Evolutionary conservation across 805 yeast species (phyloP), one percentile per base, ranked within the genome.

Genomic region (Candida quercuum): DNA sequence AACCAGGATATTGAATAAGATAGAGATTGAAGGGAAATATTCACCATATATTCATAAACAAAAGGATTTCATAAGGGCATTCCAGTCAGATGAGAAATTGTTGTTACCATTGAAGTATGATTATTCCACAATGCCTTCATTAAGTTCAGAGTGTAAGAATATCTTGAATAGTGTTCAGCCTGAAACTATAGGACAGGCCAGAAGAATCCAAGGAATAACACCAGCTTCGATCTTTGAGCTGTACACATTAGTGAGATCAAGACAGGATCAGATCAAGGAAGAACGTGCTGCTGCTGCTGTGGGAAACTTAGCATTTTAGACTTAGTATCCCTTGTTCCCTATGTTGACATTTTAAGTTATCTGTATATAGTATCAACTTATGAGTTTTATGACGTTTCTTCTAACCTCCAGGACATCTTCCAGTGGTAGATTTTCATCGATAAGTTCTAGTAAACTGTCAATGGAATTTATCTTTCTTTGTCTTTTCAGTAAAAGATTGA

Each of bases 191-290:
- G 98, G 98, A 0, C 98, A 93, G 57, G 98, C 98, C 0, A 72
- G 95, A 56, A 70, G 98, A 48, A 83, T 91, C 11, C 95, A 93
- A 52, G 98, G 99, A 1, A 79, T 93, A 3, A 91, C 98, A 0
- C 96, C 98, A 0, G 91, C 96, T 0, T 93, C 96, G 0, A 67
- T 86, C 14, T 83, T 87, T 45, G 94, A 86, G 54, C 67, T 89
- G 33, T 85, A 80, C 54, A 68, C 79, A 43, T 56, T 82, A 38
- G 67, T 56, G 6, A 60, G 56, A 42, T 35, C 54, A 10, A 50
- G 53, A 35, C 64, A 58, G 37, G 35, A 39, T 1, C 51, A 48
- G 26, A 44, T 52, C 32, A 46, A 25, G 34, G 41, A 42, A 22
- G 53, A 47, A 22, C 42, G 55, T 25, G 44, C 40, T 1, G n/a